Evolutionary conservation across 495 filamentous ascomycete species (phyloP).

Genomic region (Margaritispora aquatica): DNA sequence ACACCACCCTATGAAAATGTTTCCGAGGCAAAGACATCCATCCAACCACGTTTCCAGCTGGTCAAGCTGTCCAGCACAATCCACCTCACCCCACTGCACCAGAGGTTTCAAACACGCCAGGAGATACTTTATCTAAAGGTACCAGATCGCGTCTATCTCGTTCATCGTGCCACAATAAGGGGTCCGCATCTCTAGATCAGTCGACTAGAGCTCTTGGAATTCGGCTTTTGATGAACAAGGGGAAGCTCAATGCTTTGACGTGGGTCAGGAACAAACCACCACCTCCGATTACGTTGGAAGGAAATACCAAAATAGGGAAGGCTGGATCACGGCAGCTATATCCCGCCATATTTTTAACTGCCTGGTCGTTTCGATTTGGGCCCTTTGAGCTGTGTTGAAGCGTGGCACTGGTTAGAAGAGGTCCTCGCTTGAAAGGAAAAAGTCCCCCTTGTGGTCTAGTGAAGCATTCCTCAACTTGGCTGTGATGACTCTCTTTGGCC

Average conservation of each 20-base stretch:
- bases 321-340: neutral
- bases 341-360: neutral
- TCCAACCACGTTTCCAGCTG: slow-evolving; percentile 5
- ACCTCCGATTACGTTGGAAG: neutral
- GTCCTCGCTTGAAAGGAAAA: neutral
- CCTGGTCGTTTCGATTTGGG: slow-evolving; percentile 16
- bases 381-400: slow-evolving; percentile 1
- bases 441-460: neutral
- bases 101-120: slow-evolving; percentile 11
- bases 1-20: slow-evolving; percentile 1
- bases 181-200: neutral
- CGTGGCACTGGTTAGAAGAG: slow-evolving; percentile 17
- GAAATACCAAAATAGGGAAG: neutral
- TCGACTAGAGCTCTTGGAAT: neutral
- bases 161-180: neutral
- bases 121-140: neutral
- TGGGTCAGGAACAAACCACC: neutral
- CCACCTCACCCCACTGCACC: neutral
- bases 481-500: slow-evolving; percentile 18
- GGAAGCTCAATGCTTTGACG: slow-evolving; percentile 8
- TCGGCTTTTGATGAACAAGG: slow-evolving; percentile 7
- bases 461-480: slow-evolving; percentile 8
- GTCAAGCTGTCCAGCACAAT: too few relatives aligned
- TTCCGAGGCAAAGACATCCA: slow-evolving; percentile 5
- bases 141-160: neutral